phyloP scores from a whole-genome alignment of 1,139 yeast genomes.

The Kodamaea anthophila region DNA sequence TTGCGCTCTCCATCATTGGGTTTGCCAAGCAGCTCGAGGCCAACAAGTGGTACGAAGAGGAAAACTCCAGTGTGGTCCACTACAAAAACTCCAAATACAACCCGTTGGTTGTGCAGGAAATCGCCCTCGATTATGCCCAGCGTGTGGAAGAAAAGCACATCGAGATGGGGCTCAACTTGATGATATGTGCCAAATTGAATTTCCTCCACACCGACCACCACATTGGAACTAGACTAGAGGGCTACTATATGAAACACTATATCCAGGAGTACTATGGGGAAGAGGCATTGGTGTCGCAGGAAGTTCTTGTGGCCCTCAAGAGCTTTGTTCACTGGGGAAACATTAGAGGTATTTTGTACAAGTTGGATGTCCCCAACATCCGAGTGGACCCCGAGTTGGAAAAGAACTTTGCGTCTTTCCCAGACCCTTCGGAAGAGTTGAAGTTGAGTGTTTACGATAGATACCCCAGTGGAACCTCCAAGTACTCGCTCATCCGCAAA shows the following conservation, averaged over 20 bases:
- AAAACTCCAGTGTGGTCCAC: constrained; percentile 38
- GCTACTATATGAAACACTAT: constrained; percentile 36
- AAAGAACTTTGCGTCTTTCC: constrained; percentile 32
- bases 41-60: constrained; percentile 46
- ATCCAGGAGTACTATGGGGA: constrained; percentile 38
- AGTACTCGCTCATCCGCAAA: constrained; percentile 38
- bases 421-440: constrained; percentile 38
- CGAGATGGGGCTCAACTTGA: constrained; percentile 36
- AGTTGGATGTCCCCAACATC: constrained; percentile 38
- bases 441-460: constrained; percentile 37
- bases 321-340: constrained; percentile 56
- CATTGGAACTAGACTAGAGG: constrained; percentile 45
- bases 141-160: constrained; percentile 28
- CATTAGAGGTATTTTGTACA: constrained; percentile 42
- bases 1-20: constrained; percentile 46
- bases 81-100: constrained; percentile 29
- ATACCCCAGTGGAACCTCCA: constrained; percentile 52
- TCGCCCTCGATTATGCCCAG: constrained; percentile 24
- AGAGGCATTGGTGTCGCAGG: constrained; percentile 34
- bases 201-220: constrained; percentile 56
- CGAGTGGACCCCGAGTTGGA: constrained; percentile 24
- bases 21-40: constrained; percentile 45
- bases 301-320: constrained; percentile 44
- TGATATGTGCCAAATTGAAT: constrained; percentile 45
- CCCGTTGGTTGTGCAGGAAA: constrained; percentile 19